phyloP scores from a whole-genome alignment of 257 asterid species.

The Salvia rosmarinus region DNA sequence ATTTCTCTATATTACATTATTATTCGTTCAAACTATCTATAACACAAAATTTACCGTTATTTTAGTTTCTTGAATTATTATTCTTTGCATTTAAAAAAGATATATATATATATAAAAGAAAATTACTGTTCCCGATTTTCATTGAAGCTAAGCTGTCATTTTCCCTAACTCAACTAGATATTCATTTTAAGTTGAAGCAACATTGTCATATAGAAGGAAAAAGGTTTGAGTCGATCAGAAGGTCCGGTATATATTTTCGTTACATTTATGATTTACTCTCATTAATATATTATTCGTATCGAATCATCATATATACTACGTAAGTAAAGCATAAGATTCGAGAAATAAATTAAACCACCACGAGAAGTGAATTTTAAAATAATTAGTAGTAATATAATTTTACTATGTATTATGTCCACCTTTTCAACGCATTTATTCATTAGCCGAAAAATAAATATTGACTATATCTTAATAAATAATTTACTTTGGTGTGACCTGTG shows the following conservation, averaged over 20 bases:
- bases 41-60: neutral
- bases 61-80: neutral
- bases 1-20: too few relatives aligned
- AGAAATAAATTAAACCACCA: too few relatives aligned
- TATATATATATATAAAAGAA: neutral
- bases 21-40: neutral
- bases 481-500: too few relatives aligned
- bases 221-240: neutral
- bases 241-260: neutral
- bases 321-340: too few relatives aligned
- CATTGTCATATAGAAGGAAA: constrained; percentile 20
- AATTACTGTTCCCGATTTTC: neutral
- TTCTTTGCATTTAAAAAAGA: neutral
- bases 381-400: neutral
- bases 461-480: too few relatives aligned
- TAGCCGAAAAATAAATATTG: too few relatives aligned
- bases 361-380: neutral
- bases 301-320: too few relatives aligned
- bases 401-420: neutral
- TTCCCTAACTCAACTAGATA: neutral
- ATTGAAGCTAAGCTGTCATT: constrained; percentile 9
- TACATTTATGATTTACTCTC: too few relatives aligned
- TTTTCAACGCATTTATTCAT: neutral
- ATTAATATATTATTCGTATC: too few relatives aligned
- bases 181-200: neutral